Base-by-base conservation (phyloP, 495 filamentous ascomycete genomes). In the Corynascus novoguineensis region DNA sequence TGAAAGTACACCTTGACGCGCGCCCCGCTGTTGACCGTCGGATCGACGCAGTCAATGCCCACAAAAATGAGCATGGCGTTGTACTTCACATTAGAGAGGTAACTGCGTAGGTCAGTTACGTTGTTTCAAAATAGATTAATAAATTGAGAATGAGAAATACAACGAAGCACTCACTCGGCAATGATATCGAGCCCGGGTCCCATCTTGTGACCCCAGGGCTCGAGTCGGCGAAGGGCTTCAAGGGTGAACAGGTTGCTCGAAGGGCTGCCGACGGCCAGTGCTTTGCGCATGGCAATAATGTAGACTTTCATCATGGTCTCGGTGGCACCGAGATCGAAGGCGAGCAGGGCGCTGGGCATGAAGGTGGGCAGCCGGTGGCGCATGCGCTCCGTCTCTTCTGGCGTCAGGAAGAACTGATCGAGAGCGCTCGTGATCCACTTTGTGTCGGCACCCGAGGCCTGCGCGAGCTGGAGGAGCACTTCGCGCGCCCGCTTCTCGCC, bases 271-370 rank as follows among this genome's bases (percentile, higher is more conserved):
- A 38, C 19, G 37, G 45, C 45, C 4, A 53, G 42, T 17, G 50
- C 50, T 27, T 53, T 53, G 50, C 37, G 50, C 12, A 53, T 53
- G 50, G n/a, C 38, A 5, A 19, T 6, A 15, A 53, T 44, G 50
- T 53, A 53, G 9, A 53, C 27, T 38, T 53, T 53, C 50, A 53
- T 53, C 50, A 42, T 48, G 45, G 45, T 31, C 45, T 48, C 32
- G 27, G 6, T 31, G 38, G 15, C 50, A 17, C 44, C 50, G 10
- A 37, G 32, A 38, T 53, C 50, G 27, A 53, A 53, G 8, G 25
- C 50, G 21, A 42, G 1, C 37, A 53, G 15, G 27, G 21, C 27
- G 50, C 50, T 19, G 37, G 50, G 50, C 50, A 53, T 53, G 50
- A 53, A 53, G 50, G 7, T 53, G 1, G 50, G 50, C 25, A 53